A percentile compares a stretch with the other conserved stretches of the same genome.
Evolutionary conservation across 1,139 yeast genomes (phyloP).

Genomic region (Geotrichum cucujoidarum): DNA sequence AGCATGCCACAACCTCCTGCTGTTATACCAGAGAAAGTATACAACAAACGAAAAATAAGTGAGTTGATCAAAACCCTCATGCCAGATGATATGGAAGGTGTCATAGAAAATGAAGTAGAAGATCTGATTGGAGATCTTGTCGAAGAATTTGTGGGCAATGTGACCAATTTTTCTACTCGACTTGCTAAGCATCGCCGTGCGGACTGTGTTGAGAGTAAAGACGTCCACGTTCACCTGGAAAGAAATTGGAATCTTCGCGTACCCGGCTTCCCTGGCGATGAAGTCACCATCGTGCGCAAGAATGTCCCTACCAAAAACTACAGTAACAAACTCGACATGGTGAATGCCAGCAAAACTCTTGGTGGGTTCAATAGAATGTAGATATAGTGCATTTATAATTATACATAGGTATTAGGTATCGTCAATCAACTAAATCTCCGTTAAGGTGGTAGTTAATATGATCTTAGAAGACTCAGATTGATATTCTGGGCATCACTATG

Average conservation of each 20-base stretch:
- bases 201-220: conserved; percentile 83
- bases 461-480: too few species aligned
- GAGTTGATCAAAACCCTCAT: conserved; percentile 82
- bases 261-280: conserved; percentile 86
- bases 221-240: conserved; percentile 86
- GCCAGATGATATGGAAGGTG: conserved; percentile 59
- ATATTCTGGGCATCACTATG: too few species aligned
- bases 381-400: not conserved
- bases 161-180: conserved; percentile 87
- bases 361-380: conserved; percentile 24
- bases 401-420: not conserved
- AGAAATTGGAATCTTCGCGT: conserved; percentile 93
- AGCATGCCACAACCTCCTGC: not conserved
- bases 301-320: conserved; percentile 72
- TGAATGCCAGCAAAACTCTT: conserved; percentile 44
- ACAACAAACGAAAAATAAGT: conserved; percentile 80
- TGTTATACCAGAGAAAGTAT: conserved; percentile 64
- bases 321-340: conserved; percentile 63
- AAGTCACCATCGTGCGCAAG: conserved; percentile 75
- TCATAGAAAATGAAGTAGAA: conserved; percentile 94
- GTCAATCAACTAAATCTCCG: not conserved
- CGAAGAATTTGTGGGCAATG: conserved; percentile 91
- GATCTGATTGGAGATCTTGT: conserved; percentile 86
- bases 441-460: not conserved
- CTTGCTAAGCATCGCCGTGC: conserved; percentile 91